A percentile compares a stretch with the other conserved stretches of the same genome.
Conservation (phyloP, 441 rosid species). For the Cnidoscolus chayamansa region DNA sequence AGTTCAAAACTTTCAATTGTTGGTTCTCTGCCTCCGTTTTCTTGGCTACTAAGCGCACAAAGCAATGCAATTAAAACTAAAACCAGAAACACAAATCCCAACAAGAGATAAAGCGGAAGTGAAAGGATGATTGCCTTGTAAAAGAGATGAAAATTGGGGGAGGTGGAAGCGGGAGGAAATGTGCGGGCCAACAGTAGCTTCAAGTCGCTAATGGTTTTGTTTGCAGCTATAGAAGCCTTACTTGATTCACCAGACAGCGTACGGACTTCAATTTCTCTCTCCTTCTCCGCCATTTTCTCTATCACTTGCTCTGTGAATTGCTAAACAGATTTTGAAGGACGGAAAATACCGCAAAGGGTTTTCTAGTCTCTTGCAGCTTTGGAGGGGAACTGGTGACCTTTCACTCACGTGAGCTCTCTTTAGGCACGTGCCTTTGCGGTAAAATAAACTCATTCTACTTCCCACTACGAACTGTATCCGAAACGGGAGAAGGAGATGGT, state of each 20-base stretch:
- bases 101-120: not conserved
- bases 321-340: not conserved
- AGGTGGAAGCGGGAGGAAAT: slow-evolving; percentile 63
- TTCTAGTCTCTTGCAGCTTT: not conserved
- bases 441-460: too few relatives aligned
- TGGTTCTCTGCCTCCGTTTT: not conserved
- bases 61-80: not conserved
- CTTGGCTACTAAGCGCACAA: not conserved
- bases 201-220: slow-evolving; percentile 49
- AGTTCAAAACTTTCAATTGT: too few relatives aligned
- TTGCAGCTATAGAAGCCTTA: slow-evolving; percentile 32
- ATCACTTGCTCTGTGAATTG: not conserved
- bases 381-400: slow-evolving; percentile 8
- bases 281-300: slow-evolving; percentile 23
- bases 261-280: slow-evolving; percentile 54
- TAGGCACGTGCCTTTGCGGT: not conserved
- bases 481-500: slow-evolving; percentile 38
- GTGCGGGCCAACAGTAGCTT: slow-evolving; percentile 49
- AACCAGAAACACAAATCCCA: not conserved
- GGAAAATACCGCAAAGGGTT: not conserved
- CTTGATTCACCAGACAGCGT: slow-evolving; percentile 61
- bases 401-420: not conserved
- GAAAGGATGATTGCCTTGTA: slow-evolving; percentile 50
- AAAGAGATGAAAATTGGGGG: slow-evolving; percentile 71
- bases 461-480: not conserved